These are phyloP conservation scores for Boletus tylopilopsis DNA, from an alignment of 768 basidiomycete genomes.

Conservation along the genomic window DNA sequence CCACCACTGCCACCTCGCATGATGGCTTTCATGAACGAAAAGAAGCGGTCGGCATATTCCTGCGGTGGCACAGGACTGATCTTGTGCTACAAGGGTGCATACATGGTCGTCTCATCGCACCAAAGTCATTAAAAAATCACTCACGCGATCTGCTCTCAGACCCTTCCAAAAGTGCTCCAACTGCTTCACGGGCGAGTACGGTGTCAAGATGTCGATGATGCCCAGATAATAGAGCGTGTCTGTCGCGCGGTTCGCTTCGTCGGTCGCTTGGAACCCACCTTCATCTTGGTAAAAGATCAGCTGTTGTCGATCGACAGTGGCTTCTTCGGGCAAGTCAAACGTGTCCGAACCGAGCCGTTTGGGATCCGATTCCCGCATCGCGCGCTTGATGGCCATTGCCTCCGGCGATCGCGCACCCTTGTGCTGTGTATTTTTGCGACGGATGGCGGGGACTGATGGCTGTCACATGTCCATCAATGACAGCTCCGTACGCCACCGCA, in stretches of 20 bases:
- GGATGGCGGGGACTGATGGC: constrained; percentile 68
- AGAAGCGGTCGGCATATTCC: constrained; percentile 89
- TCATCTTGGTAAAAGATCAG: constrained; percentile 98
- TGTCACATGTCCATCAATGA: constrained; percentile 26
- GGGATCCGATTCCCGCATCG: constrained; percentile 79
- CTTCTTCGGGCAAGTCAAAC: constrained; percentile 57
- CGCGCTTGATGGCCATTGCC: constrained; percentile 80
- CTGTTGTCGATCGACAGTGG: constrained; percentile 54
- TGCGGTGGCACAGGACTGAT: constrained; percentile 89
- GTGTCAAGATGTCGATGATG: constrained; percentile 95
- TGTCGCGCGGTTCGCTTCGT: constrained; percentile 71
- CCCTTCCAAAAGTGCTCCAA: constrained; percentile 93
- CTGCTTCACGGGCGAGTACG: constrained; percentile 74
- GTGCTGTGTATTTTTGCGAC: constrained; percentile 56
- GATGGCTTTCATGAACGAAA: constrained; percentile 77
- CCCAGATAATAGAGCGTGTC: constrained; percentile 91
- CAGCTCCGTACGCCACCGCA: neutral
- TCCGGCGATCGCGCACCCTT: constrained; percentile 62
- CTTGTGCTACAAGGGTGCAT: constrained; percentile 59
- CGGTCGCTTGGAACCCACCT: constrained; percentile 86
- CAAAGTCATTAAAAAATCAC: constrained; percentile 31
- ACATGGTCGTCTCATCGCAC: constrained; percentile 6
- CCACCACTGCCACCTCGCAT: constrained; percentile 80
- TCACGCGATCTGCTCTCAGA: constrained; percentile 76
- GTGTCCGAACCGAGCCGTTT: constrained; percentile 56